phyloP scores from a whole-genome alignment of 495 filamentous ascomycete species.

The Trichoderma orchidacearum region DNA sequence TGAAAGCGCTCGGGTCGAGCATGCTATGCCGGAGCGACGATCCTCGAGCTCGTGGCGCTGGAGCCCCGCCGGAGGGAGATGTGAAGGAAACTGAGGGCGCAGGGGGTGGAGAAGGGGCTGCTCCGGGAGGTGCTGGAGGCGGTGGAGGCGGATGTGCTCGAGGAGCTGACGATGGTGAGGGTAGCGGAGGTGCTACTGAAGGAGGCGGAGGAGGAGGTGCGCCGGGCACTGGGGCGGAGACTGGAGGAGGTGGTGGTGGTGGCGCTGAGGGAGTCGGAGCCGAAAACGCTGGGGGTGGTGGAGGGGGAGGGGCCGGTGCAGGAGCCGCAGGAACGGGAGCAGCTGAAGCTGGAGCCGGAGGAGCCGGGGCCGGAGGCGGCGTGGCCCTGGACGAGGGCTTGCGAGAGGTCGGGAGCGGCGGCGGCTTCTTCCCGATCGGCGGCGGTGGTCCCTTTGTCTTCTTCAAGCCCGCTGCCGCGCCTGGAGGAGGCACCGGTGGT shows the following conservation, averaged over 20 bases:
- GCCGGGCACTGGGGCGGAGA: constrained; percentile 34
- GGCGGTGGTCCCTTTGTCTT: constrained; percentile 33
- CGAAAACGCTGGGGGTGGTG: constrained; percentile 22
- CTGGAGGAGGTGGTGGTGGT: constrained; percentile 36
- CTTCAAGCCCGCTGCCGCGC: not conserved
- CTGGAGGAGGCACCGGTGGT: not conserved
- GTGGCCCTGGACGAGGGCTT: constrained; percentile 41
- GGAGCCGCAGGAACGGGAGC: constrained; percentile 19
- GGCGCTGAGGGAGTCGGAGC: constrained; percentile 22
- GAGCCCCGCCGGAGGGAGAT: constrained; percentile 18
- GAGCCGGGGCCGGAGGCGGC: constrained; percentile 16
- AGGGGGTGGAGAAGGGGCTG: constrained; percentile 26
- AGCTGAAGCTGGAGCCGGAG: constrained; percentile 27
- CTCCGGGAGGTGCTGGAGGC: constrained; percentile 32
- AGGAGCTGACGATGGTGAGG: constrained; percentile 22
- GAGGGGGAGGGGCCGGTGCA: constrained; percentile 22
- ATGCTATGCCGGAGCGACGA: constrained; percentile 38
- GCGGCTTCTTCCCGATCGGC: constrained; percentile 54
- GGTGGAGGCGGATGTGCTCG: constrained; percentile 39
- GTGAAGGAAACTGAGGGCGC: constrained; percentile 15
- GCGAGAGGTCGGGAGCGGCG: constrained; percentile 52
- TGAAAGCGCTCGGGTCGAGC: constrained; percentile 66
- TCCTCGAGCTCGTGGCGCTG: constrained; percentile 14
- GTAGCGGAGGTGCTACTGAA: constrained; percentile 33
- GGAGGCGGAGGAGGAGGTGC: constrained; percentile 36